These are phyloP conservation scores for Sphaerobolus stellatus DNA, from an alignment of 1,284 basidiomycete species.

Conservation along the genomic window DNA sequence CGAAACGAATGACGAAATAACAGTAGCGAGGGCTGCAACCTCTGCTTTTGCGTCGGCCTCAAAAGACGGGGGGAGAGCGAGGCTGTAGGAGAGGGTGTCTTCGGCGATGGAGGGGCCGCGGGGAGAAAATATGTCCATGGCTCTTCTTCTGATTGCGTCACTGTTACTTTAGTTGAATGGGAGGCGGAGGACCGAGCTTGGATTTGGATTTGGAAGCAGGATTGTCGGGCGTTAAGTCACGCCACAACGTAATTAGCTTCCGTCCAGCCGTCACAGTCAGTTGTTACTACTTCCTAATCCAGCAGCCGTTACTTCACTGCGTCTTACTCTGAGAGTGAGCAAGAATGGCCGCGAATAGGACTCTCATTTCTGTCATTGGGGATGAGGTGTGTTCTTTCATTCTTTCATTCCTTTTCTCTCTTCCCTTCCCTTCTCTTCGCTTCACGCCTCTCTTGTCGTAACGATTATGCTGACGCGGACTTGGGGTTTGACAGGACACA, in stretches of 20 bases:
- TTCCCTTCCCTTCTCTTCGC: too few species aligned
- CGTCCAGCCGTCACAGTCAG: neutral
- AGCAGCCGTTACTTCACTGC: neutral
- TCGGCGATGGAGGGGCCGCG: too few species aligned
- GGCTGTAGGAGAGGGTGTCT: too few species aligned
- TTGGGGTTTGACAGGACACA: conserved; percentile 66
- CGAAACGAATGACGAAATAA: conserved; percentile 62
- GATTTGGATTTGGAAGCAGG: neutral
- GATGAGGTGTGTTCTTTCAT: conserved; percentile 83
- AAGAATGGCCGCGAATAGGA: conserved; percentile 26
- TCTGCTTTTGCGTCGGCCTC: conserved; percentile 62
- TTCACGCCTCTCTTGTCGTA: neutral
- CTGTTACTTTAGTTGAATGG: conserved; percentile 24
- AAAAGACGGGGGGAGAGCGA: too few species aligned
- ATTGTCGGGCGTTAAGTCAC: neutral
- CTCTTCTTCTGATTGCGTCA: too few species aligned
- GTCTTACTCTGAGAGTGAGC: neutral
- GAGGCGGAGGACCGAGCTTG: conserved; percentile 15
- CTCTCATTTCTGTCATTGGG: conserved; percentile 88
- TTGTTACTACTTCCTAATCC: neutral
- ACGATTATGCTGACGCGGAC: too few species aligned
- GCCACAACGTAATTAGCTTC: neutral
- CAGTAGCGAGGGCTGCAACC: conserved; percentile 66
- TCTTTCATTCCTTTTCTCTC: too few species aligned
- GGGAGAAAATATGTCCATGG: too few species aligned